Percentiles rank a stretch among this genome's conserved stretches.
Evolutionary conservation across 805 yeast genomes (phyloP).

Genomic region (Blastobotrys attinorum): DNA sequence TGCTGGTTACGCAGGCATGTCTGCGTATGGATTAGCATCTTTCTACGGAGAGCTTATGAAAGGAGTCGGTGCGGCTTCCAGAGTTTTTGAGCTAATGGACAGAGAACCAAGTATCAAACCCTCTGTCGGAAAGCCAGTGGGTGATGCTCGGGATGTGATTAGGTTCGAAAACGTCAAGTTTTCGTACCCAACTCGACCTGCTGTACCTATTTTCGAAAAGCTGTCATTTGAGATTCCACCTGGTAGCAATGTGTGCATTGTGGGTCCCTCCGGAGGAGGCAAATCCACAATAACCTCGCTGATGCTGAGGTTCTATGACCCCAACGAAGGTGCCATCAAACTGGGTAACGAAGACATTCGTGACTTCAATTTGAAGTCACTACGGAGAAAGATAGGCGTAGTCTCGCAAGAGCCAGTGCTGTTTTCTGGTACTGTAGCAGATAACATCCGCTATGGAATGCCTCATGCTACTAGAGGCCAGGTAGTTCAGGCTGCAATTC

Average conservation of each 20-base stretch:
- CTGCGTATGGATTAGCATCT: constrained; percentile 82
- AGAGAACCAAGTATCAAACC: constrained; percentile 66
- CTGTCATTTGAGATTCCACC: constrained; percentile 55
- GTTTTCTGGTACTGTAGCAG: constrained; percentile 77
- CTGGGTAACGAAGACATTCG: constrained; percentile 59
- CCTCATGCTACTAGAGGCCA: constrained; percentile 50
- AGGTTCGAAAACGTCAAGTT: constrained; percentile 58
- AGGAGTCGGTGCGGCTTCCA: constrained; percentile 92
- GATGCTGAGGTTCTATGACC: constrained; percentile 77
- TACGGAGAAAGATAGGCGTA: constrained; percentile 71
- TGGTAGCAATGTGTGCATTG: constrained; percentile 88
- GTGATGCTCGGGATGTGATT: constrained; percentile 36
- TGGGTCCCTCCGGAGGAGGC: constrained; percentile 97
- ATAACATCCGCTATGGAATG: constrained; percentile 73
- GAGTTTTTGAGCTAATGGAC: constrained; percentile 81
- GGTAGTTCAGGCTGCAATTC: constrained; percentile 52
- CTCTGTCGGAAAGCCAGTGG: constrained; percentile 45
- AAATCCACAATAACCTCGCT: constrained; percentile 82
- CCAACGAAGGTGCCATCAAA: constrained; percentile 51
- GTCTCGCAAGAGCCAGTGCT: constrained; percentile 91
- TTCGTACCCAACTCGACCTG: constrained; percentile 77
- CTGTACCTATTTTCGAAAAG: constrained; percentile 54
- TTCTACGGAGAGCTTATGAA: constrained; percentile 94
- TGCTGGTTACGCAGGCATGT: constrained; percentile 88
- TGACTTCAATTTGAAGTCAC: constrained; percentile 60